Evolutionary conservation across 2,329 filamentous ascomycete species (phyloP).

Genomic region (Hymenoscyphus albidus): DNA sequence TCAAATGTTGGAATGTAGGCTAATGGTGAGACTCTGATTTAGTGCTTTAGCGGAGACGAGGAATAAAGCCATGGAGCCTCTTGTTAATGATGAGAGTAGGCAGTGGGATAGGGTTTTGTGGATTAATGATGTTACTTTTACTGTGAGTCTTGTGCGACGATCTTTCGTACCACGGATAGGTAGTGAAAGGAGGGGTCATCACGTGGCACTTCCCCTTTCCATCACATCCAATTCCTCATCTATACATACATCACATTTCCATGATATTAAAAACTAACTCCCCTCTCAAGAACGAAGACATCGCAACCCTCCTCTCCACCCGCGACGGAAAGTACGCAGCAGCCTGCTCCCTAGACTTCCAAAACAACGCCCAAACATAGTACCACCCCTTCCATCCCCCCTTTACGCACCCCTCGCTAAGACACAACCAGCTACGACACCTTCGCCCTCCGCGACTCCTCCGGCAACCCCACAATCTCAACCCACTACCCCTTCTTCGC

Average conservation of each 20-base stretch:
- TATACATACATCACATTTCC: background rate
- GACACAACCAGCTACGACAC: constrained; percentile 48
- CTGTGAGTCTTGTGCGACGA: constrained; percentile 38
- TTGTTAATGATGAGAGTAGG: constrained; percentile 12
- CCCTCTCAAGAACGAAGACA: constrained; percentile 46
- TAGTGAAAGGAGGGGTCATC: constrained; percentile 22
- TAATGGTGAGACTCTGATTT: background rate
- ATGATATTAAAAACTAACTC: background rate
- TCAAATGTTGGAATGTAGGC: background rate
- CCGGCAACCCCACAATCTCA: constrained; percentile 49
- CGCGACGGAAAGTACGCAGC: constrained; percentile 57
- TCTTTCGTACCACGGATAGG: background rate
- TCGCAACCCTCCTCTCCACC: constrained; percentile 53
- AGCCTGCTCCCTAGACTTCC: constrained; percentile 59
- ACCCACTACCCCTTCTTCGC: constrained; percentile 59
- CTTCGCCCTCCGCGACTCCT: constrained; percentile 55
- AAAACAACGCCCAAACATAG: constrained; percentile 43
- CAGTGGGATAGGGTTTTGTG: constrained; percentile 56
- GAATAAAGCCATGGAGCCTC: constrained; percentile 52
- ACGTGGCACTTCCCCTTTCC: background rate
- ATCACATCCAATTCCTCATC: background rate
- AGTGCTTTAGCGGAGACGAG: constrained; percentile 63
- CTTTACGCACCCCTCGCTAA: too few relatives aligned
- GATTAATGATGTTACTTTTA: constrained; percentile 61
- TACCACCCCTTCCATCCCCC: constrained; percentile 3